Evolutionary conservation across 495 filamentous ascomycete genomes (phyloP).

Genomic region (Margaritispora aquatica): DNA sequence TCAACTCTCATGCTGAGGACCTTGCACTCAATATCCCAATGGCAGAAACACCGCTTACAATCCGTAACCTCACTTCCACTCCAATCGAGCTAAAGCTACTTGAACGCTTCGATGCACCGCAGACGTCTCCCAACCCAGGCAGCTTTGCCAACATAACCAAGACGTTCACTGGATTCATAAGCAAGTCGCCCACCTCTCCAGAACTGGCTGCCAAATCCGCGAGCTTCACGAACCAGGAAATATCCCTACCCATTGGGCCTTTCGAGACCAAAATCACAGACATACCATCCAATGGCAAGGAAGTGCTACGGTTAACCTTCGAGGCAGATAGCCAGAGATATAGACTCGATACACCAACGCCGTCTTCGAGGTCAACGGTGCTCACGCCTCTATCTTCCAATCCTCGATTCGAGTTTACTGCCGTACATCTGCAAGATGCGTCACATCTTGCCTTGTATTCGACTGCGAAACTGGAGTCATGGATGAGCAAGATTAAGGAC

Average conservation of each 20-base stretch:
- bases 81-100: constrained; percentile 66
- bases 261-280: constrained; percentile 53
- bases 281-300: constrained; percentile 39
- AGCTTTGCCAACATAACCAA: constrained; percentile 23
- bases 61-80: constrained; percentile 82
- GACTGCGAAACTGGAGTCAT: constrained; percentile 59
- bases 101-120: constrained; percentile 59
- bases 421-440: constrained; percentile 59
- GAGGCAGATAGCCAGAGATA: constrained; percentile 53
- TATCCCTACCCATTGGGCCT: constrained; percentile 49
- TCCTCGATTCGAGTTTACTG: constrained; percentile 58
- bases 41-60: constrained; percentile 44
- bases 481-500: constrained; percentile 73
- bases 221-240: constrained; percentile 49
- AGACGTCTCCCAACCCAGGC: constrained; percentile 14
- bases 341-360: constrained; percentile 54
- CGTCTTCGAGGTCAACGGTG: constrained; percentile 46
- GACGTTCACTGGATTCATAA: constrained; percentile 45
- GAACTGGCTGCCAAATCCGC: constrained; percentile 43
- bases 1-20: not conserved
- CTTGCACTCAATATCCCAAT: constrained; percentile 2
- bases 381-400: constrained; percentile 48
- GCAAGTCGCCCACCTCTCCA: constrained; percentile 29
- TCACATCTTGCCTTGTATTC: constrained; percentile 73
- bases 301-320: constrained; percentile 57